phyloP scores from a whole-genome alignment of 352 stramenopile genomes.

The Phytopythium kandeliae region DNA sequence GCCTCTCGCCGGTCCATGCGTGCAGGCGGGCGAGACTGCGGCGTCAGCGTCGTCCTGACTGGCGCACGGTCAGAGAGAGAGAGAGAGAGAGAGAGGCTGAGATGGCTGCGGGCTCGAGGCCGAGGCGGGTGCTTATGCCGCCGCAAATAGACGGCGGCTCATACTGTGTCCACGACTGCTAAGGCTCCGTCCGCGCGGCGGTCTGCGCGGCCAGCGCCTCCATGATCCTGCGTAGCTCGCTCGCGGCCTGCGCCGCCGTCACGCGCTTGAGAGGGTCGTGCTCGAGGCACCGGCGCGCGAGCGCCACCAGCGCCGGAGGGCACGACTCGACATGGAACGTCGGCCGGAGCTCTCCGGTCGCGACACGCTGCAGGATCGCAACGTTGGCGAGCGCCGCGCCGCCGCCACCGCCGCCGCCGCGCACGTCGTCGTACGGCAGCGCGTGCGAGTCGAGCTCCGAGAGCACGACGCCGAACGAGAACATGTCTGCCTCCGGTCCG shows the following conservation, averaged over 20 bases:
- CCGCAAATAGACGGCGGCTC: too few relatives aligned
- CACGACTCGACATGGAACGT: constrained; percentile 21
- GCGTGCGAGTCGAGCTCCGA: constrained; percentile 44
- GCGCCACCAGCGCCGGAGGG: constrained; percentile 12
- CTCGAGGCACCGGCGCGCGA: constrained; percentile 27
- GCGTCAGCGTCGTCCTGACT: too few relatives aligned
- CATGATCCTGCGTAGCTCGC: constrained; percentile 25
- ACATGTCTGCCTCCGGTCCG: constrained; percentile 30
- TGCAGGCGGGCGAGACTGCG: background rate
- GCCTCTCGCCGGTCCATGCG: constrained; percentile 43
- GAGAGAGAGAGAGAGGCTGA: too few relatives aligned
- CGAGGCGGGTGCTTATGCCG: too few relatives aligned
- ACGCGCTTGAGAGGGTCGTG: constrained; percentile 17
- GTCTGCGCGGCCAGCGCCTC: constrained; percentile 3
- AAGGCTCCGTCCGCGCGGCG: background rate
- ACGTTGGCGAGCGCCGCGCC: constrained; percentile 22
- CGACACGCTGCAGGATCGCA: constrained; percentile 29
- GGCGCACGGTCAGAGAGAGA: too few relatives aligned
- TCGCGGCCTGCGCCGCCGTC: constrained; percentile 16
- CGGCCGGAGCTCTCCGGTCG: constrained; percentile 17
- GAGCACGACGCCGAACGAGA: constrained; percentile 38
- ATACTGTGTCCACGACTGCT: too few relatives aligned
- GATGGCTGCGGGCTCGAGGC: too few relatives aligned
- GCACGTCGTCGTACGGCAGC: constrained; percentile 30
- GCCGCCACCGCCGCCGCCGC: constrained; percentile 7